Percentiles rank a stretch among this genome's conserved stretches.
phyloP scores from a whole-genome alignment of 495 filamentous ascomycete genomes.

The Penicillium riverlandense region DNA sequence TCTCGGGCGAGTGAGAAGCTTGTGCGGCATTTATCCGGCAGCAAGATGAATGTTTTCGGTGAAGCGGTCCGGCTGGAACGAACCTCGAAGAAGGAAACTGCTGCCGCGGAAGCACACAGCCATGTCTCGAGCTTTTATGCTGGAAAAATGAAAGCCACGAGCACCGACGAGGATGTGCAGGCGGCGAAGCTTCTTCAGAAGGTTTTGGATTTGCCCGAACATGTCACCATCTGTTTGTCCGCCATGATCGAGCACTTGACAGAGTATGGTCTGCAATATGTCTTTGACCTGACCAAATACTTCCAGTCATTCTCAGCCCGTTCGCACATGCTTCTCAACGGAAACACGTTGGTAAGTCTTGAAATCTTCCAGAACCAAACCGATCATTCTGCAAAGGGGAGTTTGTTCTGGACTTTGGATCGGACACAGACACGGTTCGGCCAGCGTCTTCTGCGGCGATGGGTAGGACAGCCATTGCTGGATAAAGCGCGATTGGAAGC shows the following conservation, averaged over 20 bases:
- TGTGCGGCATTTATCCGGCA: constrained; percentile 81
- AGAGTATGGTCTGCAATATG: constrained; percentile 91
- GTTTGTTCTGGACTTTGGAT: constrained; percentile 92
- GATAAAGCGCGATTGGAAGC: constrained; percentile 72
- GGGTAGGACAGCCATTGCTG: constrained; percentile 89
- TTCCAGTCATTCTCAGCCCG: constrained; percentile 94
- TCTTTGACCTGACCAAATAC: constrained; percentile 94
- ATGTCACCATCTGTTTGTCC: constrained; percentile 86
- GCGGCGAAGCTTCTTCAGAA: constrained; percentile 67
- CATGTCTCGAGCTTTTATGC: constrained; percentile 95
- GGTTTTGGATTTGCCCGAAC: constrained; percentile 75
- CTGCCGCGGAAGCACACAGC: constrained; percentile 74
- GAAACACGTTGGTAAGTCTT: constrained; percentile 87
- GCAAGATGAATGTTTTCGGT: constrained; percentile 86
- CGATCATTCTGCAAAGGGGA: constrained; percentile 77
- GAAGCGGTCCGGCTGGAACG: constrained; percentile 82
- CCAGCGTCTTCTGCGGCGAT: constrained; percentile 80
- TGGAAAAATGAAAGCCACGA: constrained; percentile 64
- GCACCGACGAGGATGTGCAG: constrained; percentile 36
- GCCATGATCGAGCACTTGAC: constrained; percentile 94
- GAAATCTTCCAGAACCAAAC: constrained; percentile 96
- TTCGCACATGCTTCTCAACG: constrained; percentile 94
- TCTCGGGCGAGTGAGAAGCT: constrained; percentile 93
- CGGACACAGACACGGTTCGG: constrained; percentile 89
- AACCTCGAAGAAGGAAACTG: constrained; percentile 66